A percentile compares a stretch with the other conserved stretches of the same genome.
phyloP scores from a whole-genome alignment of 73 alveolate species.

The Loxodes magnus region DNA sequence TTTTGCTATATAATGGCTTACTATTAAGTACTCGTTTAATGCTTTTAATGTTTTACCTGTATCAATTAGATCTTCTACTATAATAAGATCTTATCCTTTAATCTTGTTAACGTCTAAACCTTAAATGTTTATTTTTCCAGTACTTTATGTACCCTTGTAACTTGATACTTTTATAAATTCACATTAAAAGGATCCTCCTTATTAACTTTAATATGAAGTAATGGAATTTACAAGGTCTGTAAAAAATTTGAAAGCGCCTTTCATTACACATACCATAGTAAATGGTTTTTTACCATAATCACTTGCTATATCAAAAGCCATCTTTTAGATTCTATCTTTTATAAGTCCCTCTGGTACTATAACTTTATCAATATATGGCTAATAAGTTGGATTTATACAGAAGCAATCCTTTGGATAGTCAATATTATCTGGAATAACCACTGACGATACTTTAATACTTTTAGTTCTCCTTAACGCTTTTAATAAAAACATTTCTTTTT shows the following conservation, averaged over 20 bases:
- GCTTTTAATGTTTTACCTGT: slow-evolving; percentile 8
- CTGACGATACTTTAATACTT: no score
- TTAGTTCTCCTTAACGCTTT: no score
- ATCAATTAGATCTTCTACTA: slow-evolving; percentile 19
- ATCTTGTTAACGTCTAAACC: neutral
- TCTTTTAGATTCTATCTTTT: no score
- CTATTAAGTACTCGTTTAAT: no score
- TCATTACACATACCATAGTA: neutral
- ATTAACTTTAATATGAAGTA: neutral
- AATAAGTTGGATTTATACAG: no score
- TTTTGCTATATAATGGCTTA: neutral
- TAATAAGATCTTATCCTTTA: slow-evolving; percentile 10
- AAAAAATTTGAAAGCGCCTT: slow-evolving; percentile 6
- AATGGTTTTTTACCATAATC: no score
- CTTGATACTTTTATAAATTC: slow-evolving; percentile 12
- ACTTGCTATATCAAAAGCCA: no score
- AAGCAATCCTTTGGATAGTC: no score
- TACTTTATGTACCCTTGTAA: slow-evolving; percentile 1
- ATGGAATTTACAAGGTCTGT: neutral
- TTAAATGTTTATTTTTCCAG: neutral
- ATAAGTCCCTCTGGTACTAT: no score
- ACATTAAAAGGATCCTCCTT: neutral
- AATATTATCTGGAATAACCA: no score
- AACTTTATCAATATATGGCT: no score
- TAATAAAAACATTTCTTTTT: no score